phyloP scores from a whole-genome alignment of 345 rosid genomes.

The Arabis alpina region DNA sequence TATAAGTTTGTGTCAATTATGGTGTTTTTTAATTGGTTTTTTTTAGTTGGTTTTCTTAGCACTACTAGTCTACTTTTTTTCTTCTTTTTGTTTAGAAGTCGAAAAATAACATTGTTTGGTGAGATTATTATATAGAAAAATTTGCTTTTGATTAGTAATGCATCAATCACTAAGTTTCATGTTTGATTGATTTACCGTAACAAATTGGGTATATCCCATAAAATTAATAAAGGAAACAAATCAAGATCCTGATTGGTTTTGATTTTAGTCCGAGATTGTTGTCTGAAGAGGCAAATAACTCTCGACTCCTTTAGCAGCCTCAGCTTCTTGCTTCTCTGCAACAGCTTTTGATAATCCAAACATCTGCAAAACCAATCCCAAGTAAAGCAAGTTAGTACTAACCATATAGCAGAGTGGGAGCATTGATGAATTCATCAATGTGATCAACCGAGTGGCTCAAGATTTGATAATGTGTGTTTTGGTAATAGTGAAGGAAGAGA shows the following conservation, averaged over 20 bases:
- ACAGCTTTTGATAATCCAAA: constrained; percentile 81
- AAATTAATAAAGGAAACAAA: constrained; percentile 18
- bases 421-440: no score
- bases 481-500: background rate
- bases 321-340: constrained; percentile 61
- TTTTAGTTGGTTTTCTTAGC: no score
- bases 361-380: constrained; percentile 55
- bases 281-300: constrained; percentile 67
- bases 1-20: no score
- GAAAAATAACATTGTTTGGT: no score
- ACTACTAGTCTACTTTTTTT: no score
- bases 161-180: background rate
- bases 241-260: background rate
- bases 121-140: no score
- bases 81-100: no score
- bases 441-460: no score
- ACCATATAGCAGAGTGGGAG: no score
- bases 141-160: background rate
- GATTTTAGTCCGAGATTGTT: constrained; percentile 52
- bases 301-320: constrained; percentile 62
- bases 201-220: constrained; percentile 1
- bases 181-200: background rate
- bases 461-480: background rate
- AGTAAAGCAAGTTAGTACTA: background rate
- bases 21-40: no score